Conservation (phyloP, 2,329 filamentous ascomycete genomes). For the Fusarium albosuccineum region DNA sequence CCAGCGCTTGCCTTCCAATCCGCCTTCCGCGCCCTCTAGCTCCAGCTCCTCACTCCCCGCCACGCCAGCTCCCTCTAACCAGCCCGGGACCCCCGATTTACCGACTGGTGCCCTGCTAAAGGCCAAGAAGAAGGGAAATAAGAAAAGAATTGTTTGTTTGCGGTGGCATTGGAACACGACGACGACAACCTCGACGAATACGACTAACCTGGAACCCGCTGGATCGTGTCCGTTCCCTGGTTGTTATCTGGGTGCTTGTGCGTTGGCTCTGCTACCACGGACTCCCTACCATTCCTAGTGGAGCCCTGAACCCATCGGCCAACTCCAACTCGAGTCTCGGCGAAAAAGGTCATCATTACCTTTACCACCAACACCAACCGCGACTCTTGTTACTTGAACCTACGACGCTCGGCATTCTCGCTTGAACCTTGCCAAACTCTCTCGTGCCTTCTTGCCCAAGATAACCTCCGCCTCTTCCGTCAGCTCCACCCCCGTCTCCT, state of each 20-base stretch:
- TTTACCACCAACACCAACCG: conserved; percentile 20
- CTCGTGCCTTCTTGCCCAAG: conserved; percentile 2
- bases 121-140: conserved; percentile 4
- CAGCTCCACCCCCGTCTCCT: background rate
- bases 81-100: conserved; percentile 20
- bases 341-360: conserved; percentile 27
- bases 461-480: background rate
- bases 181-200: background rate
- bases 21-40: conserved; percentile 36
- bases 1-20: conserved; percentile 32
- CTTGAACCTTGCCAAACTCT: conserved; percentile 18
- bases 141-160: background rate
- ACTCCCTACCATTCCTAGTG: conserved; percentile 28
- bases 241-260: background rate
- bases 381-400: conserved; percentile 26
- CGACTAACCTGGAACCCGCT: conserved; percentile 5
- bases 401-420: conserved; percentile 9
- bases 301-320: conserved; percentile 25
- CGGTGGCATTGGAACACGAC: conserved; percentile 6
- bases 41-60: conserved; percentile 17
- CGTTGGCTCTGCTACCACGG: conserved; percentile 23
- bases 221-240: conserved; percentile 4
- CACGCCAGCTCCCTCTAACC: conserved; percentile 20
- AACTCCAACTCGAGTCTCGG: conserved; percentile 24
- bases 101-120: conserved; percentile 11